phyloP scores from a whole-genome alignment of 2,329 filamentous ascomycete genomes.

The Penicillium polonicum region DNA sequence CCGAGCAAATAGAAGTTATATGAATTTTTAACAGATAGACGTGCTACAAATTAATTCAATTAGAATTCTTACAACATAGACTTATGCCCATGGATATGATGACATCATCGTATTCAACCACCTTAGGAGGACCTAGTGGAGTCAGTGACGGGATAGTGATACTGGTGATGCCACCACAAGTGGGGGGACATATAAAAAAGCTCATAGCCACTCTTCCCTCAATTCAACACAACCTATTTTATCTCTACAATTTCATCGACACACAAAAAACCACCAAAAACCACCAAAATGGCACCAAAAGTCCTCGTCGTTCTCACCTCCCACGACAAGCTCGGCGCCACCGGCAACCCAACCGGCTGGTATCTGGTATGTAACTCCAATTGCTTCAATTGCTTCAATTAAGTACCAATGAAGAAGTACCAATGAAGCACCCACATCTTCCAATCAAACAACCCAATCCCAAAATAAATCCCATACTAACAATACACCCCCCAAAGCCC shows the following conservation, averaged over 20 bases:
- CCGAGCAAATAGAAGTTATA: too few relatives aligned
- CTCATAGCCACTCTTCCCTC: neutral
- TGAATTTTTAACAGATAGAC: too few relatives aligned
- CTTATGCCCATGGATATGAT: too few relatives aligned
- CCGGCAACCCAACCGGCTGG: conserved; percentile 63
- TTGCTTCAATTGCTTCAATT: neutral
- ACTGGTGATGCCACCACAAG: neutral
- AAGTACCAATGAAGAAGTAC: neutral
- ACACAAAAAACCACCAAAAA: neutral
- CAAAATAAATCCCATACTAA: neutral
- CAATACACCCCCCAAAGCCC: conserved; percentile 30
- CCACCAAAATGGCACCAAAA: conserved; percentile 49
- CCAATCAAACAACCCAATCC: neutral
- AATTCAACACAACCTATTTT: too few relatives aligned
- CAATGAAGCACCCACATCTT: neutral
- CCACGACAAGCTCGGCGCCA: conserved; percentile 47
- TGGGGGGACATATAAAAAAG: neutral
- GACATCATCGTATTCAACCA: too few relatives aligned
- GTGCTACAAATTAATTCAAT: too few relatives aligned
- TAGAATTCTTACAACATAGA: too few relatives aligned
- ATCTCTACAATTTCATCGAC: too few relatives aligned
- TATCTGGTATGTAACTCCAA: conserved; percentile 54
- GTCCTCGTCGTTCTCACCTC: conserved; percentile 72
- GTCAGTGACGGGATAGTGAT: conserved; percentile 17
- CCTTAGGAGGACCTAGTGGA: neutral